Evolutionary conservation across 176 grass and related monocot species (phyloP).

Genomic region (Alloteropsis semialata): DNA sequence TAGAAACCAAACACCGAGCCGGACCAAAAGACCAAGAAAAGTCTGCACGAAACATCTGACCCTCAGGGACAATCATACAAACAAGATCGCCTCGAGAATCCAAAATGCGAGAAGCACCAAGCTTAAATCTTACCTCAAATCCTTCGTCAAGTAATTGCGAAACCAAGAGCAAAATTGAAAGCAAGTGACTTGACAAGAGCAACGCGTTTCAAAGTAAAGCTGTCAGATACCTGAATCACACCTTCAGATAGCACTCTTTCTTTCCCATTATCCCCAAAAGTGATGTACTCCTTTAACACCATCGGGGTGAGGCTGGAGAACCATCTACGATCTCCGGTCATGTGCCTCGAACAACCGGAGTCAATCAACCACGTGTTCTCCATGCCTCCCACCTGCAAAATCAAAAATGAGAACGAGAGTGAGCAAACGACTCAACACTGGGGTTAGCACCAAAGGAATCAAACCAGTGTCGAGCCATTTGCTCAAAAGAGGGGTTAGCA

Average conservation of each 20-base stretch:
- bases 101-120: neutral
- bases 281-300: neutral
- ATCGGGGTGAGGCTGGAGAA: neutral
- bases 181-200: neutral
- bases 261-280: neutral
- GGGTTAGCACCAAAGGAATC: too few relatives aligned
- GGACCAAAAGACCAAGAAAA: too few relatives aligned
- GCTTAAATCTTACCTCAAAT: neutral
- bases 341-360: neutral
- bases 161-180: neutral
- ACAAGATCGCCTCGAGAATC: too few relatives aligned
- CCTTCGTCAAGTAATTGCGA: neutral
- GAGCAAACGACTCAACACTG: too few relatives aligned
- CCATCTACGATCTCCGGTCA: neutral
- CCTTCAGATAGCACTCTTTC: neutral
- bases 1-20: too few relatives aligned
- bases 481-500: too few relatives aligned
- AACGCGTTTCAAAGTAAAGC: too few relatives aligned
- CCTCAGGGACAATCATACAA: too few relatives aligned
- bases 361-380: neutral
- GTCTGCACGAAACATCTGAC: too few relatives aligned
- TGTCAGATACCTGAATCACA: neutral
- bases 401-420: too few relatives aligned
- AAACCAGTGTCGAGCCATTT: too few relatives aligned
- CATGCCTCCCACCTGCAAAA: neutral